Conservation (phyloP, 805 yeast genomes). For the Ascoidea tarda region DNA sequence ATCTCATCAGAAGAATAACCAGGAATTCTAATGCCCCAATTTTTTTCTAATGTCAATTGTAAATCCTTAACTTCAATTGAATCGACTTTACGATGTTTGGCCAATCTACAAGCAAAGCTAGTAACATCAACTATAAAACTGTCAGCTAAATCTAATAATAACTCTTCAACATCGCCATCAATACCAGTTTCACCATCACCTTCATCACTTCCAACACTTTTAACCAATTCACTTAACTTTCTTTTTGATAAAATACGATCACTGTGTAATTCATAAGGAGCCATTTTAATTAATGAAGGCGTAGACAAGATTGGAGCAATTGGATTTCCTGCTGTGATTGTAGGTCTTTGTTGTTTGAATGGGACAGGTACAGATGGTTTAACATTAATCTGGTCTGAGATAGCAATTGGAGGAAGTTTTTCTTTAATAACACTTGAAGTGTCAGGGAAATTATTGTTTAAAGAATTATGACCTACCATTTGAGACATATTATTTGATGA, state of each 20-base stretch:
- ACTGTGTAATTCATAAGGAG: constrained; percentile 70
- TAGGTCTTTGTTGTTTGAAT: constrained; percentile 61
- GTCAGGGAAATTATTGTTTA: not conserved
- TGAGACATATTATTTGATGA: too few species aligned
- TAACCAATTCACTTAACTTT: constrained; percentile 76
- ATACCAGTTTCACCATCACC: constrained; percentile 85
- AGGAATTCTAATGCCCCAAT: constrained; percentile 92
- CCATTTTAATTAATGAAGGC: constrained; percentile 63
- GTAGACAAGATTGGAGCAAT: constrained; percentile 56
- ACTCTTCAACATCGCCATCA: constrained; percentile 93
- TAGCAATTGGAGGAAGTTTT: constrained; percentile 51
- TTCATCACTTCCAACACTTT: constrained; percentile 69
- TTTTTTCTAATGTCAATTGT: constrained; percentile 80
- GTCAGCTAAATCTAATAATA: constrained; percentile 84
- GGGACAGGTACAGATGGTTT: constrained; percentile 52
- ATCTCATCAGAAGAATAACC: constrained; percentile 90
- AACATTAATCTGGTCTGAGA: constrained; percentile 55
- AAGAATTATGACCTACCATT: not conserved
- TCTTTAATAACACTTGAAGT: constrained; percentile 29
- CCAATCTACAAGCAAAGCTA: constrained; percentile 84
- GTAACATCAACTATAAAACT: constrained; percentile 89
- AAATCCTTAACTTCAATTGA: constrained; percentile 79
- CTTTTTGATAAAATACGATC: constrained; percentile 81
- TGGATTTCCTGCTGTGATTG: constrained; percentile 75
- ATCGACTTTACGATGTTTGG: constrained; percentile 87